These are phyloP conservation scores for Amaranthus palmeri DNA, from an alignment of 148 eudicot genomes.

Conservation along the genomic window DNA sequence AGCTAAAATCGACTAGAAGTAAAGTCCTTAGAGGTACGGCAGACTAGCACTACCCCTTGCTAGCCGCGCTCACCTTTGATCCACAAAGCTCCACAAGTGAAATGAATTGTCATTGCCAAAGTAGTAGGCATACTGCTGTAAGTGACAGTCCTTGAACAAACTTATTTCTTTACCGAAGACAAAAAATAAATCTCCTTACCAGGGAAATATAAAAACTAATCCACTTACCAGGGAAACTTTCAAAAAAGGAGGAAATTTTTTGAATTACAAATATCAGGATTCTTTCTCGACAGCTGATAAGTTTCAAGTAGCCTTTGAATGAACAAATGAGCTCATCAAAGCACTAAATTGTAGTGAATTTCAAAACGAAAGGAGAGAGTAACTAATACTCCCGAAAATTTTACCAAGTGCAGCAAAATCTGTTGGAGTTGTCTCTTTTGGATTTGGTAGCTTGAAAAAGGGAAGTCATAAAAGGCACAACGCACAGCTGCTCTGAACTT, in stretches of 20 bases:
- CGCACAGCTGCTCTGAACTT: slow-evolving; percentile 46
- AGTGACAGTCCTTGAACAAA: slow-evolving; percentile 50
- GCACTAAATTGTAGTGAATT: slow-evolving; percentile 37
- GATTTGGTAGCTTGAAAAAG: slow-evolving; percentile 42
- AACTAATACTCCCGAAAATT: slow-evolving; percentile 44
- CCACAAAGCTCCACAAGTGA: slow-evolving; percentile 63
- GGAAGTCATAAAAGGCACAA: slow-evolving; percentile 31
- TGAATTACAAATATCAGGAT: slow-evolving; percentile 62
- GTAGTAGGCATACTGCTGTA: slow-evolving; percentile 48
- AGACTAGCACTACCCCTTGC: slow-evolving; percentile 82
- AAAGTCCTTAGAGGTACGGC: slow-evolving; percentile 89
- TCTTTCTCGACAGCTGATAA: slow-evolving; percentile 62
- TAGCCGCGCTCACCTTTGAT: slow-evolving; percentile 99
- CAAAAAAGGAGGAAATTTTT: slow-evolving; percentile 24
- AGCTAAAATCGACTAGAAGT: slow-evolving; percentile 16
- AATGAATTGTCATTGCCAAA: slow-evolving; percentile 79
- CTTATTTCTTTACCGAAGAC: slow-evolving; percentile 85
- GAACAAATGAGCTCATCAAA: slow-evolving; percentile 60
- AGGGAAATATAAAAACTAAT: slow-evolving; percentile 54
- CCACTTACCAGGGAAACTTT: slow-evolving; percentile 91
- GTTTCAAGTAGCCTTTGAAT: slow-evolving; percentile 57
- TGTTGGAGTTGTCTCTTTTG: slow-evolving; percentile 38
- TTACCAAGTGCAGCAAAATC: slow-evolving; percentile 56
- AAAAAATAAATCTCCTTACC: slow-evolving; percentile 57
- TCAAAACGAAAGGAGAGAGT: slow-evolving; percentile 45